Conservation (phyloP, 75 land plant genomes). For the Sequoiadendron giganteum region DNA sequence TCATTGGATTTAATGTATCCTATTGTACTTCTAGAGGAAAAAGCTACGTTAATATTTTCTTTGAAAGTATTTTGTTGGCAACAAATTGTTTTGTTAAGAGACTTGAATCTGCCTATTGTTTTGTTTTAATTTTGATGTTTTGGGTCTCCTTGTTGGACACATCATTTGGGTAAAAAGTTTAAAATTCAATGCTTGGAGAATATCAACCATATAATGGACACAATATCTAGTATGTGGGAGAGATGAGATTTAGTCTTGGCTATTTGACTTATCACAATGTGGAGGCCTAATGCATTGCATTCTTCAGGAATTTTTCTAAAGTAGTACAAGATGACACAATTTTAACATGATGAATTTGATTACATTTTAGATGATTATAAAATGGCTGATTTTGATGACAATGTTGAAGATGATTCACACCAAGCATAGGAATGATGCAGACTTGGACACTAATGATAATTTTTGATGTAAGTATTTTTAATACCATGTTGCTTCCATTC, state of each 20-base stretch:
- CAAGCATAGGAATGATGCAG: background rate
- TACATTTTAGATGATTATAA: background rate
- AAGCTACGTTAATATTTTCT: background rate
- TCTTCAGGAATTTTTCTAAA: background rate
- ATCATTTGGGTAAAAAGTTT: background rate
- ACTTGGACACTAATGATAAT: background rate
- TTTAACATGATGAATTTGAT: background rate
- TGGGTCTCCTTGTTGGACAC: background rate
- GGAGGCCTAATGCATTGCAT: background rate
- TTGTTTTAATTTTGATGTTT: background rate
- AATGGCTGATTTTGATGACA: constrained; percentile 1
- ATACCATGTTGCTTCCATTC: background rate
- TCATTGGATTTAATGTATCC: too few relatives aligned
- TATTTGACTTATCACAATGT: background rate
- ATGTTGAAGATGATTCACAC: background rate
- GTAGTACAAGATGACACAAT: background rate
- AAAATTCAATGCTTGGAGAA: background rate
- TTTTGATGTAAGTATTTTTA: background rate
- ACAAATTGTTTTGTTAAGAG: too few relatives aligned
- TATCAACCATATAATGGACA: background rate
- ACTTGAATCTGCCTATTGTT: too few relatives aligned
- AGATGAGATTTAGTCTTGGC: background rate
- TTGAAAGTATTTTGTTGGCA: too few relatives aligned
- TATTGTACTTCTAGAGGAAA: too few relatives aligned
- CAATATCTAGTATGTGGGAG: background rate